Percentiles rank a stretch among this genome's conserved stretches.
phyloP scores from a whole-genome alignment of 2,329 filamentous ascomycete species.

The Stagonosporopsis rhizophila region DNA sequence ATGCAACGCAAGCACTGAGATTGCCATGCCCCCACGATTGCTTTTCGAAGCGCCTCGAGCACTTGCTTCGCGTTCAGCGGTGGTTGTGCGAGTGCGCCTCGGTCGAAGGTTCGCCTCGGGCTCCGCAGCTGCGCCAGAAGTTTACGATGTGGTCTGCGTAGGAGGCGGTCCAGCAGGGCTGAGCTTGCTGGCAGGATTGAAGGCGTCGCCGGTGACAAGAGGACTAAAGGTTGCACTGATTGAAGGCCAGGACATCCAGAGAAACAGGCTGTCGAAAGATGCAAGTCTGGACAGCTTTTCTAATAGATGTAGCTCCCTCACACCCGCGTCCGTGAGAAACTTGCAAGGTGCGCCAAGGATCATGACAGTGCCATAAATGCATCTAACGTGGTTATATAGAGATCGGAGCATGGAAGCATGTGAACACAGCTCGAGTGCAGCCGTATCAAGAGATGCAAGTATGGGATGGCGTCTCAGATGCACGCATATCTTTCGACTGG shows the following conservation, averaged over 20 bases:
- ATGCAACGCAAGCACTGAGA: conserved; percentile 30
- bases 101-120: conserved; percentile 43
- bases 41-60: conserved; percentile 26
- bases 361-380: not conserved
- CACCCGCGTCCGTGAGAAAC: conserved; percentile 84
- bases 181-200: conserved; percentile 60
- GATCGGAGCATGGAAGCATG: conserved; percentile 85
- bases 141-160: conserved; percentile 93
- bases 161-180: conserved; percentile 89
- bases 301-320: conserved; percentile 95
- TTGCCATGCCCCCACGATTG: conserved; percentile 46
- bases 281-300: conserved; percentile 75
- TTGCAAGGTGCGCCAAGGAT: conserved; percentile 61
- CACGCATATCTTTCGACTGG: conserved; percentile 90
- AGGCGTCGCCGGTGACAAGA: conserved; percentile 74
- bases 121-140: conserved; percentile 62
- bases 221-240: conserved; percentile 85
- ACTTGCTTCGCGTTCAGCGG: conserved; percentile 20
- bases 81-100: conserved; percentile 25
- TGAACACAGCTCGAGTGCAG: conserved; percentile 77
- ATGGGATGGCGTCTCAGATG: conserved; percentile 92
- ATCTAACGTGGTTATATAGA: conserved; percentile 42
- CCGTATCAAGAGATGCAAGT: conserved; percentile 96
- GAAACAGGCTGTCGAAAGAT: conserved; percentile 69
- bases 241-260: conserved; percentile 84